Evolutionary conservation across 106 monocot species (phyloP).

Genomic region (Ottelia alismoides): DNA sequence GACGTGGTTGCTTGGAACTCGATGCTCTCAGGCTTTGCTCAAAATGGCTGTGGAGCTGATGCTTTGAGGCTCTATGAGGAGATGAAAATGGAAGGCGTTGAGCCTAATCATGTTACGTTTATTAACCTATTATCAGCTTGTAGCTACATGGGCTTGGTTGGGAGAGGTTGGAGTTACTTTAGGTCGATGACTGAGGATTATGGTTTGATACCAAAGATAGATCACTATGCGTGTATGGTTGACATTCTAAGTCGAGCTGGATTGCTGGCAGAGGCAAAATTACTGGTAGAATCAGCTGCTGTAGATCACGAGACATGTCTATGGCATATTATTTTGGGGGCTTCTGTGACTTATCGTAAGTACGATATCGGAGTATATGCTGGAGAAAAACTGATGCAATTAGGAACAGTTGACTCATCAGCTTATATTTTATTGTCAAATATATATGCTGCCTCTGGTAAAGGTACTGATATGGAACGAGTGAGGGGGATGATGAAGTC

Average conservation of each 20-base stretch:
- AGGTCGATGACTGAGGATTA: constrained; percentile 34
- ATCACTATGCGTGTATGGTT: constrained; percentile 76
- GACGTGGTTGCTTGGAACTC: constrained; percentile 71
- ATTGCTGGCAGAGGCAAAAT: constrained; percentile 36
- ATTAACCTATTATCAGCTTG: constrained; percentile 48
- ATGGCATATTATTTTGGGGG: constrained; percentile 64
- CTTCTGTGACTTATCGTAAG: constrained; percentile 26
- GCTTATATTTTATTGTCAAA: constrained; percentile 52
- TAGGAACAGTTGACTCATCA: constrained; percentile 46
- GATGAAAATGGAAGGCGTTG: constrained; percentile 28
- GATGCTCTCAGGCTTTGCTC: constrained; percentile 54
- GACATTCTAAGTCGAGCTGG: constrained; percentile 49
- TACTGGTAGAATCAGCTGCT: constrained; percentile 40
- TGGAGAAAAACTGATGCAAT: constrained; percentile 50
- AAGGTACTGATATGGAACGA: constrained; percentile 44
- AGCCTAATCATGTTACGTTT: constrained; percentile 52
- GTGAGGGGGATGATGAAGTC: constrained; percentile 45
- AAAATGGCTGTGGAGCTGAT: constrained; percentile 37
- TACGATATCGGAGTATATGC: constrained; percentile 51
- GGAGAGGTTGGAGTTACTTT: constrained; percentile 56
- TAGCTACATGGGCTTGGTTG: constrained; percentile 63
- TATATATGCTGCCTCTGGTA: constrained; percentile 43
- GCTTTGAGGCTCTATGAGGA: constrained; percentile 53
- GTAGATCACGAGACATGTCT: constrained; percentile 32
- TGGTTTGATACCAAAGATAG: constrained; percentile 28